Conservation (phyloP, 495 filamentous ascomycete species). For the Aspergillus biplanus region DNA sequence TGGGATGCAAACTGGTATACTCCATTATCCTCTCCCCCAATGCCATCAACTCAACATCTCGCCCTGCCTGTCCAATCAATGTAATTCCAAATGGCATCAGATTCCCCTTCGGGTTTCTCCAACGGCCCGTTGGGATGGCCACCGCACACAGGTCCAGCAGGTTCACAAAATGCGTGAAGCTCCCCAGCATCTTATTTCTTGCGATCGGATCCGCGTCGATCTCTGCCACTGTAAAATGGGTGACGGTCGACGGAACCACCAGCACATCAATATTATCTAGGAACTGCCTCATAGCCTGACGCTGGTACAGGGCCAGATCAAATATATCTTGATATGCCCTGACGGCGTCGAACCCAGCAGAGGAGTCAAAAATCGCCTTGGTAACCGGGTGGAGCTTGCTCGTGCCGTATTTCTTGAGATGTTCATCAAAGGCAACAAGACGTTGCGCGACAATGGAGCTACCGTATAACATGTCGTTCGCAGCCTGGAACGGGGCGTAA, state of each 20-base stretch:
- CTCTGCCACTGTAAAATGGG: conserved; percentile 12
- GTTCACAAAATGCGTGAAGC: conserved; percentile 18
- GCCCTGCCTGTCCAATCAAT: conserved; percentile 10
- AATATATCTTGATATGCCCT: conserved; percentile 14
- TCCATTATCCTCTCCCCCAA: conserved; percentile 11
- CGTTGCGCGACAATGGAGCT: conserved; percentile 16
- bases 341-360: conserved; percentile 12
- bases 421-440: conserved; percentile 8
- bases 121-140: conserved; percentile 6
- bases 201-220: conserved; percentile 11
- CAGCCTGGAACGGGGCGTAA: conserved; percentile 12
- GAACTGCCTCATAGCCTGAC: conserved; percentile 7
- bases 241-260: conserved; percentile 8
- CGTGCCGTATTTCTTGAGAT: conserved; percentile 1
- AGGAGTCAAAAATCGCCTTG: conserved; percentile 7
- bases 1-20: neutral
- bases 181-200: conserved; percentile 12
- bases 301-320: conserved; percentile 13
- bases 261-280: conserved; percentile 4
- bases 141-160: conserved; percentile 11
- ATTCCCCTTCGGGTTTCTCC: conserved; percentile 12
- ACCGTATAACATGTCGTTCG: conserved; percentile 14
- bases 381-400: conserved; percentile 6
- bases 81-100: conserved; percentile 16
- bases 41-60: conserved; percentile 10